Base-by-base conservation (phyloP, 441 rosid species). In the Erodium trifolium region DNA sequence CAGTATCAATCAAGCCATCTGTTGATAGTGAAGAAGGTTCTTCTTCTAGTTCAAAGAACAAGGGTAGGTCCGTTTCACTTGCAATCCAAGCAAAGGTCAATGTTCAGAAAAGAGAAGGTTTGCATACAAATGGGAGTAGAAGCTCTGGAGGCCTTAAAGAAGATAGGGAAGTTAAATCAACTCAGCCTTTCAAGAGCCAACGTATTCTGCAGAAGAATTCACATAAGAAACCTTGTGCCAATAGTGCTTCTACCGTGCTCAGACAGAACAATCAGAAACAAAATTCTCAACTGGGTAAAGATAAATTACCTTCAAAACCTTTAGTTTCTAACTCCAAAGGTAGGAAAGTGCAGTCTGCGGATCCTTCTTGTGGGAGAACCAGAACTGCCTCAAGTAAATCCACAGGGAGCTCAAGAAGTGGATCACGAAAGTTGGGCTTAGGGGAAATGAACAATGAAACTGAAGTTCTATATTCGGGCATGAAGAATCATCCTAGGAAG, bases 261-360 rank as follows among this genome's bases (percentile, higher is more conserved):
- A 85, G 87, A 84, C 98, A 84, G 84, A 95, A 95, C 74, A 77
- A 87, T 68, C 96, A 89, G 85, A 94, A 92, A 71, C 99, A 94
- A 71, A 94, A 94, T 76, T 77, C 87, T 68, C 31, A 63, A 27
- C 17, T 67, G 29, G 86, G 80, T 41, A 86, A 73, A 77, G 86
- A 87, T 18, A 89, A 78, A 72, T 69, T 37, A 37, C 41, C 86
- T 27, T 76, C 84, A 66, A 88, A 82, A 76, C 39, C 87, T 18
- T 45, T 57, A 0, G 76, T 49, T 70, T 77, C 91, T 45, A 78
- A 66, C 75, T 68, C 68, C 72, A 84, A 81, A 19, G 59, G 81
- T 66, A 84, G 84, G 77, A 85, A 78, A 81, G 57, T 72, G 5
- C 59, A 67, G 6, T 68, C 89, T 19, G 78, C 72, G 65, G 83